phyloP scores from a whole-genome alignment of 129 eudicot species.

The Ambrosia trifida region DNA sequence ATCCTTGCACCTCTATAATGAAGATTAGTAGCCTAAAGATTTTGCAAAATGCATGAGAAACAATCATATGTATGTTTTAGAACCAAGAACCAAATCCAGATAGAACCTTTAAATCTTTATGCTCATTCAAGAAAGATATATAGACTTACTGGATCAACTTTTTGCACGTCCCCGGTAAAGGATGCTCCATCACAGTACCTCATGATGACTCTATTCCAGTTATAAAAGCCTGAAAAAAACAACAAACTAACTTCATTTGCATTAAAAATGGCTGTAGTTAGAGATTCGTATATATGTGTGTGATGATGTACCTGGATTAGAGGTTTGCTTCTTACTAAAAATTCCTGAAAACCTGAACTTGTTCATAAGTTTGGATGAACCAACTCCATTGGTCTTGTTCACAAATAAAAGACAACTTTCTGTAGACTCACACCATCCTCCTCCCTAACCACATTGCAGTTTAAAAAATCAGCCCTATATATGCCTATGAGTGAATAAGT shows the following conservation, averaged over 20 bases:
- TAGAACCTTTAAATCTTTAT: too few species aligned
- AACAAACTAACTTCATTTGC: background rate
- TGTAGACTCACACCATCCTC: constrained; percentile 60
- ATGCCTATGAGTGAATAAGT: too few species aligned
- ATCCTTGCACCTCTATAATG: constrained; percentile 64
- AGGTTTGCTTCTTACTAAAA: constrained; percentile 36
- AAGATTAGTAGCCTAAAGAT: constrained; percentile 49
- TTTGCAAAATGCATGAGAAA: constrained; percentile 4
- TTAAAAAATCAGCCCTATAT: too few species aligned
- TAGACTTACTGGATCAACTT: constrained; percentile 50
- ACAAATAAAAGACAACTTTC: constrained; percentile 42
- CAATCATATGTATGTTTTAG: background rate
- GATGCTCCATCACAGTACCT: constrained; percentile 69
- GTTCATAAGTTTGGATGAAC: constrained; percentile 51
- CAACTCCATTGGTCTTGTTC: constrained; percentile 38
- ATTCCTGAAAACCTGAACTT: constrained; percentile 47
- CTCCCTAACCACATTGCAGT: constrained; percentile 40
- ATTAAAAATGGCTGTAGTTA: background rate
- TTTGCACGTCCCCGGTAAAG: constrained; percentile 56
- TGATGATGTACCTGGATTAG: constrained; percentile 44
- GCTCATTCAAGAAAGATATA: background rate
- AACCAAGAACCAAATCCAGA: background rate
- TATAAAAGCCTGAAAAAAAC: constrained; percentile 46
- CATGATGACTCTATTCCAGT: constrained; percentile 65
- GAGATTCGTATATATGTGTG: background rate